Evolutionary conservation across 495 filamentous ascomycete genomes (phyloP).

Genomic region (Hapsidospora chrysogenum): DNA sequence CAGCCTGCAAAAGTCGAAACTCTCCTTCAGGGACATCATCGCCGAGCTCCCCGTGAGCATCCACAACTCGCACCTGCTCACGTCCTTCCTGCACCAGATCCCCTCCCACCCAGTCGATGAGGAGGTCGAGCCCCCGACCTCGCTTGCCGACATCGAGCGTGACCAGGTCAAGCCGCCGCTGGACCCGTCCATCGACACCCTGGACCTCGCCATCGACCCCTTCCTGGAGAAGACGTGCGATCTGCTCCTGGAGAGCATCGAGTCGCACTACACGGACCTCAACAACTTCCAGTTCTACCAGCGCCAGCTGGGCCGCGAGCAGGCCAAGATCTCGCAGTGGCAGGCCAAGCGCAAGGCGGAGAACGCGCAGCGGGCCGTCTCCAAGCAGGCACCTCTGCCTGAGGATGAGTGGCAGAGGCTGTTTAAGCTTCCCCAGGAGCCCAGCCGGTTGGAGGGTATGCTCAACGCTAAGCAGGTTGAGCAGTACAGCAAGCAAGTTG

Average conservation of each 20-base stretch:
- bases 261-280: conserved; percentile 91
- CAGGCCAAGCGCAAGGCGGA: conserved; percentile 90
- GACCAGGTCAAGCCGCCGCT: conserved; percentile 42
- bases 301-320: conserved; percentile 84
- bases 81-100: conserved; percentile 84
- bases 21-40: conserved; percentile 89
- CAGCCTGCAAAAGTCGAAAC: conserved; percentile 78
- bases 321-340: conserved; percentile 91
- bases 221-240: conserved; percentile 99
- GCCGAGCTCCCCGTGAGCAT: conserved; percentile 81
- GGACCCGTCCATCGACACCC: conserved; percentile 69
- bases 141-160: conserved; percentile 52
- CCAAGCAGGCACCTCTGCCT: conserved; percentile 77
- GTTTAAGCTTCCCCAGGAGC: conserved; percentile 93
- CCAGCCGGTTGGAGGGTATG: conserved; percentile 78
- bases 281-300: conserved; percentile 99
- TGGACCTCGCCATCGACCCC: conserved; percentile 88
- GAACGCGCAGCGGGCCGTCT: conserved; percentile 65
- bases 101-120: conserved; percentile 33
- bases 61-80: conserved; percentile 95
- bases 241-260: conserved; percentile 86
- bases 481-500: conserved; percentile 93
- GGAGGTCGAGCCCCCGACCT: conserved; percentile 54
- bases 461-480: conserved; percentile 90
- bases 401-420: conserved; percentile 97